Evolutionary conservation across 441 rosid species (phyloP).

Genomic region (Capsella rubella): DNA sequence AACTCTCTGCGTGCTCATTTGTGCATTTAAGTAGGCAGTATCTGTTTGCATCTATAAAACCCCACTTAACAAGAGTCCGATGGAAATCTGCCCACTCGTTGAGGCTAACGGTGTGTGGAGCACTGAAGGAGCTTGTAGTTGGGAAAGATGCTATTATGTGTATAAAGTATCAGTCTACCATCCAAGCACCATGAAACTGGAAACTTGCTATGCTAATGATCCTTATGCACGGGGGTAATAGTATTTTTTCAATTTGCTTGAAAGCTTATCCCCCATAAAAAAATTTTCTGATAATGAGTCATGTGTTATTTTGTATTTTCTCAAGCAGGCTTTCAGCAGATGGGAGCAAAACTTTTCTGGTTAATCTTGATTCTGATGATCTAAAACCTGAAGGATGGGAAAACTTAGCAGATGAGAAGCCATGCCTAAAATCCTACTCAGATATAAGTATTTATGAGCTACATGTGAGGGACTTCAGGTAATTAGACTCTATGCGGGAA

Average conservation of each 20-base stretch:
- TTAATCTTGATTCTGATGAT: conserved; percentile 66
- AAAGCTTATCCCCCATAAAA: conserved; percentile 23
- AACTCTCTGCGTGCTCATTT: conserved; percentile 41
- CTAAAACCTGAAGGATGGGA: conserved; percentile 93
- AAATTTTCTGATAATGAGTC: conserved; percentile 12
- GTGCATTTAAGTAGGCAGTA: conserved; percentile 64
- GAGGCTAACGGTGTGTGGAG: conserved; percentile 90
- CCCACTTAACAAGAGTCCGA: conserved; percentile 55
- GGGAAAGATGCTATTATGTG: conserved; percentile 92
- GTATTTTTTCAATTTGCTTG: conserved; percentile 36
- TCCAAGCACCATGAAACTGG: conserved; percentile 76
- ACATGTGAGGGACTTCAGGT: conserved; percentile 98
- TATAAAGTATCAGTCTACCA: conserved; percentile 88
- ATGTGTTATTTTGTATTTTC: conserved; percentile 44
- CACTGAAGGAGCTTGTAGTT: conserved; percentile 61
- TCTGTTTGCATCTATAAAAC: conserved; percentile 61
- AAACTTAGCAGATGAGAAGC: conserved; percentile 71
- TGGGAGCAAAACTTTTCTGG: conserved; percentile 78
- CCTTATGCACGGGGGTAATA: conserved; percentile 96
- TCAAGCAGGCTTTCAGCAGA: conserved; percentile 85
- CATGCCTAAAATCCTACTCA: conserved; percentile 60
- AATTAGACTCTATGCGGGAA: conserved; percentile 24
- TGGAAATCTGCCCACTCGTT: conserved; percentile 58
- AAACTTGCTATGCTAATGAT: conserved; percentile 90
- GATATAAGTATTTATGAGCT: conserved; percentile 94